These are phyloP conservation scores for Besnoitia besnoiti DNA, from an alignment of 169 alveolate genomes.

Conservation along the genomic window DNA sequence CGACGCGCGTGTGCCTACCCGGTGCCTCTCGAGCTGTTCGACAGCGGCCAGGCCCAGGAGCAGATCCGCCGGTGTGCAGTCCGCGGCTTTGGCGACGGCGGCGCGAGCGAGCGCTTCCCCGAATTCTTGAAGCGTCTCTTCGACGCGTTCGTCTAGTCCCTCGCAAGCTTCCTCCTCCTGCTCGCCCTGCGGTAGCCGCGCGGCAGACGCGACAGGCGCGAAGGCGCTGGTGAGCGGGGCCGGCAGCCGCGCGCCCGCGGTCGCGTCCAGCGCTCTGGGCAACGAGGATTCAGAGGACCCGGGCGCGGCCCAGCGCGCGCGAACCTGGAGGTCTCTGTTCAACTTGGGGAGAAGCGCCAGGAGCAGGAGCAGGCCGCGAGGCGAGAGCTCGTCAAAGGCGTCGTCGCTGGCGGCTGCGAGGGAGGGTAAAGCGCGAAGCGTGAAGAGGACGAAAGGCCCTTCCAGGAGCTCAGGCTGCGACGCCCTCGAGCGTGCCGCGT, in stretches of 20 bases:
- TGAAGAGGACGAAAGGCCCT: not conserved
- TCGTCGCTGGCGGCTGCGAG: not conserved
- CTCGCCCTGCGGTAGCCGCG: not conserved
- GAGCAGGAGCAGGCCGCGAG: not conserved
- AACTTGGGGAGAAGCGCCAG: not conserved
- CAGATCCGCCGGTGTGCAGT: not conserved
- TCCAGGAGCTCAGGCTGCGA: not conserved
- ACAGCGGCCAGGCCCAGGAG: not conserved
- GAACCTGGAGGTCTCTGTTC: not conserved
- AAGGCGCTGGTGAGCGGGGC: no score
- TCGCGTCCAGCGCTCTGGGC: not conserved
- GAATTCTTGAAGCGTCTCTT: not conserved
- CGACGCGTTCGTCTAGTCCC: not conserved
- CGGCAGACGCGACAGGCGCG: not conserved
- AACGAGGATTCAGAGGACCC: not conserved
- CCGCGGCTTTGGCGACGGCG: not conserved
- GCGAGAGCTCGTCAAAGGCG: conserved; percentile 13
- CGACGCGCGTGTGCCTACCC: not conserved
- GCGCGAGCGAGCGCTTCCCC: conserved; percentile 27
- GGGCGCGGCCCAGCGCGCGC: not conserved
- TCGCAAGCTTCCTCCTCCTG: not conserved
- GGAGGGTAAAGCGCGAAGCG: not conserved
- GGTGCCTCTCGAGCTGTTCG: not conserved
- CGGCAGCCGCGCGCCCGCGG: no score
- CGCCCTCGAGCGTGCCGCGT: not conserved